Base-by-base conservation (phyloP, 2,329 filamentous ascomycete genomes). In the Coleophoma crateriformis region DNA sequence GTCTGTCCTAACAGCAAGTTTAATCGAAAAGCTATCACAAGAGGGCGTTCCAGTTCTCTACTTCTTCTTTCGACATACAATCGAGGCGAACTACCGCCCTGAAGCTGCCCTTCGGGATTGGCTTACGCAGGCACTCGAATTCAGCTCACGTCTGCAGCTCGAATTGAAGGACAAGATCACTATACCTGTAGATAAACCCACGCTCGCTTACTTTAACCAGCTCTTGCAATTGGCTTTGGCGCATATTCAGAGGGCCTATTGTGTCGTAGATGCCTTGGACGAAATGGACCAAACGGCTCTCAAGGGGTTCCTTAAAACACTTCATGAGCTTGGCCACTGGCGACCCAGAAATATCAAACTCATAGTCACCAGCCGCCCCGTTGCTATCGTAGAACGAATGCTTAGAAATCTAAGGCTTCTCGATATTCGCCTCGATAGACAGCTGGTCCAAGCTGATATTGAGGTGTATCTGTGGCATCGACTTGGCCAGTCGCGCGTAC, bases 221-320 rank as follows among this genome's bases (percentile, higher is more conserved):
- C 19, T 19, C 3, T 19, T 19, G 19, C 19, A 3, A 19, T 19
- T 19, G 19, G 19, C 19, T 19, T 19, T 19, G 19, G 19, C 19
- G 19, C 19, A 19, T 2, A 19, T 19, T 19, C 19, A 19, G 19
- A 19, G 50, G 33, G 68, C 63, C 0, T 75, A 68, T 46, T 70
- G 75, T 4, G 73, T 76, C 45, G 71, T 76, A 54, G 73, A 76
- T 66, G 69, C 72, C 27, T 34, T 58, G 14, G 68, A 62, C 1
- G 56, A 57, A 44, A 45, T 49, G 47, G 45, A 44, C 20, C n/a
- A 44, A 6, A 7, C 15, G 10, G 17, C 12, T 14, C 69, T 1
- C 54, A 47, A 38, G 10, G 45, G 46, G 41, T 51, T 55, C 34
- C 42, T 55, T 7, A 19, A 38, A 39, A 39, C 45, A 20, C 48